These are phyloP conservation scores for Cryphonectria parasitica DNA, from an alignment of 2,329 filamentous ascomycete genomes.

Conservation along the genomic window DNA sequence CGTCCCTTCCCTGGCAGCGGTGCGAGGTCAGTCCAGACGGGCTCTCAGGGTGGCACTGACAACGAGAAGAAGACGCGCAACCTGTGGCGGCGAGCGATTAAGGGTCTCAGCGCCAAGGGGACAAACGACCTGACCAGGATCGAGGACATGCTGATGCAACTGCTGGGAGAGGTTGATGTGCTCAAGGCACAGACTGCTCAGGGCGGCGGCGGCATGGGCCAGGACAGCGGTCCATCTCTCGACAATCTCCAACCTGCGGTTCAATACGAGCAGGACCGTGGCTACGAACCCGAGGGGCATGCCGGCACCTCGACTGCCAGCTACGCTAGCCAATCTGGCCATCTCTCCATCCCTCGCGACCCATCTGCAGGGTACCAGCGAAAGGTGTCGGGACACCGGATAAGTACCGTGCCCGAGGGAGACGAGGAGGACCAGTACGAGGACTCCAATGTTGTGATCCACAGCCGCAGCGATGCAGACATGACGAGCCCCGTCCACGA, in stretches of 20 bases:
- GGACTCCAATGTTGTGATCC: conserved; percentile 28
- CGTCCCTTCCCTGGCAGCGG: conserved; percentile 75
- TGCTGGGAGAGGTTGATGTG: conserved; percentile 89
- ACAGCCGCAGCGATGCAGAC: conserved; percentile 50
- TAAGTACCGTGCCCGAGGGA: conserved; percentile 86
- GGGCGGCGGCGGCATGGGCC: conserved; percentile 38
- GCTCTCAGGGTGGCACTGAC: conserved; percentile 60
- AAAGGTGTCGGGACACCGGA: conserved; percentile 70
- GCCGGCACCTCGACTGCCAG: conserved; percentile 75
- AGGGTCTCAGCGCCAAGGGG: conserved; percentile 85
- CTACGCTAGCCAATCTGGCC: conserved; percentile 75
- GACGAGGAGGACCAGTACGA: conserved; percentile 63
- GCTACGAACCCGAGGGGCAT: conserved; percentile 83
- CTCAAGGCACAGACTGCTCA: conserved; percentile 66
- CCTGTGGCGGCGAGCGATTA: conserved; percentile 91
- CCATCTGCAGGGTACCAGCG: conserved; percentile 52
- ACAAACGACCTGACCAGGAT: conserved; percentile 87
- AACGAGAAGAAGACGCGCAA: conserved; percentile 80
- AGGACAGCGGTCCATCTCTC: conserved; percentile 65
- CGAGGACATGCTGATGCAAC: conserved; percentile 87
- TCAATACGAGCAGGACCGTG: conserved; percentile 70
- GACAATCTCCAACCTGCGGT: conserved; percentile 67
- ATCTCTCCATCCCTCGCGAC: conserved; percentile 66
- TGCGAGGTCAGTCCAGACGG: conserved; percentile 61
- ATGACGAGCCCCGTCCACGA: conserved; percentile 66